Evolutionary conservation across 2,329 filamentous ascomycete species (phyloP), one percentile per base, ranked within the genome.

Genomic region (Phialocephala sp.): DNA sequence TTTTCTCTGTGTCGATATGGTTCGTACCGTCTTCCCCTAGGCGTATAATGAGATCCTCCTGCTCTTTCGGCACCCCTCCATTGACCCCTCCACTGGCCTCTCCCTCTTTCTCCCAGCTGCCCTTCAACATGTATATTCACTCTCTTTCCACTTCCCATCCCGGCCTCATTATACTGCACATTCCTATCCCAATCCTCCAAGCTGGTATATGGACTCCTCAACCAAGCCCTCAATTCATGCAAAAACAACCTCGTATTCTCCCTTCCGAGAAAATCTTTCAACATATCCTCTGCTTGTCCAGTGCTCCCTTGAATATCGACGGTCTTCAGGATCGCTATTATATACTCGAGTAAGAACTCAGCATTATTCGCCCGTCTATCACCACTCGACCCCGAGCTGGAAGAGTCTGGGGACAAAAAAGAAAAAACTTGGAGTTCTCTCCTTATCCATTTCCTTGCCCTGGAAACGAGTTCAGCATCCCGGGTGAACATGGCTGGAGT

Each of bases 331-430:
- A 97, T 91, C 11, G 91, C 90, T 47, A 97, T 79, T 61, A 97
- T 87, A 76, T 96, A 97, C 73, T 96, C 92, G 11, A 97, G 84
- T 12, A 97, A 78, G 68, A 94, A 97, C 74, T 97, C 93, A 8
- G 90, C 87, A 73, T 94, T 94, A 70, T 86, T 89, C 5, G 84
- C 84, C 47, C 86, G 79, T 43, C 84, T 80, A 58, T 75, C 76
- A 2, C 65, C 62, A 32, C 66, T 71, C 0, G 69, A 67, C 1
- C 50, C 50, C 4, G 50, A 54, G 14, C 22, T 11, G 27, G 50
- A 22, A 15, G 66, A 65, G 39, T 72, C 73, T 3, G 73, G 70
- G 1, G 80, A 82, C 14, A 96, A 81, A 73, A 94, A 95, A 18
- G 85, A 84, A 72, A 97, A 97, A 20, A 97, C 92, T 62, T 89